Evolutionary conservation across 225 moss, liverwort and hornwort species (phyloP).

Genomic region (Bryoerythrophyllum caledonicum): DNA sequence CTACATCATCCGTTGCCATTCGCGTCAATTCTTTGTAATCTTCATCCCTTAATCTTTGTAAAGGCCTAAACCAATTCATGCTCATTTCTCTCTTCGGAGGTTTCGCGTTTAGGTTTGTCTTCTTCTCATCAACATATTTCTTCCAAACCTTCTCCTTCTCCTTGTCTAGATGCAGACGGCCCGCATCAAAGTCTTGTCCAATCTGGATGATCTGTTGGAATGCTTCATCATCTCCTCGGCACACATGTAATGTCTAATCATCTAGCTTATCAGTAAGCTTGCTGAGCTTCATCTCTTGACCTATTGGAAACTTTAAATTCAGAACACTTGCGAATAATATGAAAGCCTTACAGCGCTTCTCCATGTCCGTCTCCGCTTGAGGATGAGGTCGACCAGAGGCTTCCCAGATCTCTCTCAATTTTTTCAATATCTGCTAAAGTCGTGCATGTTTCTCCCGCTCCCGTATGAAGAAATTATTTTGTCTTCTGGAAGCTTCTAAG

Average conservation of each 20-base stretch:
- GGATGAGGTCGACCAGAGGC: not conserved
- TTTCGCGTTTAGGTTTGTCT: too few relatives aligned
- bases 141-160: not conserved
- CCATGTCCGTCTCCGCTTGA: not conserved
- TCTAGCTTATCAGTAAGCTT: not conserved
- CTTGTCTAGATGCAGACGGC: not conserved
- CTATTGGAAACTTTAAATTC: not conserved
- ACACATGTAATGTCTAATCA: not conserved
- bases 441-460: not conserved
- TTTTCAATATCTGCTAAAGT: not conserved
- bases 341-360: not conserved
- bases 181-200: not conserved
- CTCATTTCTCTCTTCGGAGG: too few relatives aligned
- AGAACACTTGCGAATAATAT: not conserved
- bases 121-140: too few relatives aligned
- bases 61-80: too few relatives aligned
- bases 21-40: too few relatives aligned
- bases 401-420: not conserved
- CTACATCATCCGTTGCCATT: too few relatives aligned
- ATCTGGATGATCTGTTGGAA: not conserved
- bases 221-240: not conserved
- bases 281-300: not conserved
- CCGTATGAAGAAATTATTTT: too few relatives aligned
- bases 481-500: too few relatives aligned
- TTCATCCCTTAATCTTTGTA: too few relatives aligned